Base-by-base conservation (phyloP, 495 filamentous ascomycete genomes). In the Chlorociboria aeruginascens region DNA sequence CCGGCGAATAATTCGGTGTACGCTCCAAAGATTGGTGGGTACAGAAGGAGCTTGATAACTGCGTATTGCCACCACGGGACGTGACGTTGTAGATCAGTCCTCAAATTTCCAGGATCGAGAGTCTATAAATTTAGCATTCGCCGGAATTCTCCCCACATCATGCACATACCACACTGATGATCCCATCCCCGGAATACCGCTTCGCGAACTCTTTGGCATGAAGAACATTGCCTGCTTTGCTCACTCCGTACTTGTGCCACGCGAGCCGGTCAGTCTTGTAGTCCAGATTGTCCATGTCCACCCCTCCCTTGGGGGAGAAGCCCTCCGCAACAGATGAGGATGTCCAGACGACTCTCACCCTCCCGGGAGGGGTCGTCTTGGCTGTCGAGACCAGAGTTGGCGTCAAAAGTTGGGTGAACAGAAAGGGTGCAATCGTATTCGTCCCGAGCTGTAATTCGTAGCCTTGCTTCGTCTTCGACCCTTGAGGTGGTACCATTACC, bases 401-500 rank as follows among this genome's bases (percentile, higher is more conserved):
- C 0, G 62, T 65, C 10, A 73, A 57, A 0, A 73, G 62, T 31
- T 65, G 52, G 4, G 69, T 71, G 40, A 73, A 63, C 3, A 73
- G 44, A 51, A 64, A 68, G 1, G 66, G 61, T 1, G 55, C 69
- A 8, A 74, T 33, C 25, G 54, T 57, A 57, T 74, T 76, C 1
- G 62, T 61, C 10, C 67, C 69, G 7, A 74, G 39, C 16, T 67
- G 60, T 25, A 67, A 20, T 34, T 72, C 69, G 48, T 66, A 63
- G 35, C 25, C 53, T 42, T 58, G 56, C 25, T 59, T 56, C 13
- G 53, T 56, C 44, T 51, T 54, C 38, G 43, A 48, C 12, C 59
- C 54, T 11, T 59, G 66, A 0, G 73, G 68, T 10, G 69, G 54
- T 0, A 66, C 74, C 77, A 86, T 81, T 47, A 84, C 71, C 36